Base-by-base conservation (phyloP, 257 asterid species). In the Capsicum baccatum region DNA sequence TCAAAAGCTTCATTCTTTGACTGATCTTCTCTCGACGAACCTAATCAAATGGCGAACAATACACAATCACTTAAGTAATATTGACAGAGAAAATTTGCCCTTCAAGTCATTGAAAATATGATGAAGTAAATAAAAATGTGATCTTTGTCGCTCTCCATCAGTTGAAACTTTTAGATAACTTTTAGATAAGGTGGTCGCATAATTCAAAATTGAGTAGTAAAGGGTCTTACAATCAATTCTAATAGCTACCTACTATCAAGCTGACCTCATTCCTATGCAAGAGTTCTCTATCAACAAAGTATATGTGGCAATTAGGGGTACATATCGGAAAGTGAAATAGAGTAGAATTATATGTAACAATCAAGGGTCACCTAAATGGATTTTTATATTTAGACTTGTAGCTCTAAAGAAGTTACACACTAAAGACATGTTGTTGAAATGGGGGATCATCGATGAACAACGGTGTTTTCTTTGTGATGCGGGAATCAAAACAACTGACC, bases 11-110 rank as follows among this genome's bases (percentile, higher is more conserved):
- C 99, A 97, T 95, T 81, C 99, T 86, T 86, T 97, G 98, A 50
- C 98, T 90, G 73, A 97, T 97, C 91, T 97, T 97, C 92, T 97
- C 99, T 44, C 99, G 90, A 35, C 99, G 86, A 5, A 97, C 98
- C 99, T 97, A 79, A 85, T 83, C 82, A 86, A 81, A 57, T 67
- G 80, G 8, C 79, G 16, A 26, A 14, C 37, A 48, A 52, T 11
- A 19, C 44, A 12, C 54, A 14, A 17, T 48, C 67, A 76, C 8
- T 13, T 5, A 26, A 19, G 42, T 52, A 7, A 50, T 9, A 50
- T 50, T 54, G 33, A 76, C 21, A 50, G 14, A 52, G 13, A 21
- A 1, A 9, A 0, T 48, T 71, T 71, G 0, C 6, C 37, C 37
- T 44, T 10, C 59, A 6, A 0, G 11, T 0, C 0, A 3, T 48